Percentiles rank a stretch among this genome's conserved stretches.
Conservation (phyloP, 306 rosid genomes). For the Betula pendula region DNA sequence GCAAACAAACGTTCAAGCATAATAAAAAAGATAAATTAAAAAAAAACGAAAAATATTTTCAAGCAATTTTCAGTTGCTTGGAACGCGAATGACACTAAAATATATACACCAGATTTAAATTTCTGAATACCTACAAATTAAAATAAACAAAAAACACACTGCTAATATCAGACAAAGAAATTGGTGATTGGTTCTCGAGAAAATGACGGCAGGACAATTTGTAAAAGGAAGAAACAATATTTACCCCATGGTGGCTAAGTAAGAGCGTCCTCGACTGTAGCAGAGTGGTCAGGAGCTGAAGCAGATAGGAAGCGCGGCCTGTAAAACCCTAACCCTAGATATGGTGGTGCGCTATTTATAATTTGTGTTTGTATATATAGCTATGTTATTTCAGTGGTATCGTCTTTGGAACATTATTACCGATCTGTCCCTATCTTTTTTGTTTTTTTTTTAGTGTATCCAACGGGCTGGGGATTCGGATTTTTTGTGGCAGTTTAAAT, state of each 20-base stretch:
- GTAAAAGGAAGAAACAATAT: not conserved
- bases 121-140: not conserved
- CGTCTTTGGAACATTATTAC: not conserved
- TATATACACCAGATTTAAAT: not conserved
- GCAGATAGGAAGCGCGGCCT: conserved; percentile 16
- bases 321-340: conserved; percentile 33
- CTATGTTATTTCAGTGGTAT: not conserved
- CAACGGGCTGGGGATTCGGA: too few relatives aligned
- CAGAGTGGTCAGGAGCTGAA: not conserved
- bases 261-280: conserved; percentile 16
- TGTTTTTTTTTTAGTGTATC: too few relatives aligned
- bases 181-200: not conserved
- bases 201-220: not conserved
- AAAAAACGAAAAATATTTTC: not conserved
- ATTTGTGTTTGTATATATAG: not conserved
- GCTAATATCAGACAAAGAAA: not conserved
- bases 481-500: too few relatives aligned
- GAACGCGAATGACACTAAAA: not conserved
- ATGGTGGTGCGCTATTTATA: not conserved
- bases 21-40: not conserved
- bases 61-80: not conserved
- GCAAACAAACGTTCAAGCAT: not conserved
- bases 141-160: not conserved
- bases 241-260: conserved; percentile 53
- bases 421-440: not conserved